Percentiles rank a stretch among this genome's conserved stretches.
Evolutionary conservation across 1,284 basidiomycete genomes (phyloP).

Genomic region (Tilletia caries): DNA sequence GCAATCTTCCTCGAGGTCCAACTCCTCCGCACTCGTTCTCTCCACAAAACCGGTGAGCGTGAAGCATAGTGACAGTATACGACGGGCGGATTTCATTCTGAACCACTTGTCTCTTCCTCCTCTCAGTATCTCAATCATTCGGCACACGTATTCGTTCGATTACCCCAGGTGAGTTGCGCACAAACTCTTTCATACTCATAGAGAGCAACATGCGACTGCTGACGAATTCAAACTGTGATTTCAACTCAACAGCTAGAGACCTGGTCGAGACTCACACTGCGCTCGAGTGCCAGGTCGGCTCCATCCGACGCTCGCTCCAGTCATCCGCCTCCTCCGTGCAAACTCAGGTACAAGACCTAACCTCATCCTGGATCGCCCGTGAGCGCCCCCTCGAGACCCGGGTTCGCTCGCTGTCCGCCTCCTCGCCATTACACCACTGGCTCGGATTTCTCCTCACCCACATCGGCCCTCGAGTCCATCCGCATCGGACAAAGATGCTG

Average conservation of each 20-base stretch:
- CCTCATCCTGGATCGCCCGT: slow-evolving; percentile 39
- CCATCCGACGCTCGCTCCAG: slow-evolving; percentile 31
- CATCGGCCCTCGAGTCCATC: too few species aligned
- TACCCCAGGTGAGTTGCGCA: too few species aligned
- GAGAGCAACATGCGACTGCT: too few species aligned
- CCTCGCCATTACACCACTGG: too few species aligned
- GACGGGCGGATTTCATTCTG: too few species aligned
- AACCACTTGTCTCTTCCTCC: slow-evolving; percentile 12
- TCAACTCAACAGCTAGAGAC: too few species aligned
- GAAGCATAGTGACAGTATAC: too few species aligned
- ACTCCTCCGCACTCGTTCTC: neutral
- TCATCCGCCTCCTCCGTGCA: slow-evolving; percentile 25
- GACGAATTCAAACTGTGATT: too few species aligned
- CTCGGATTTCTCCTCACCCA: too few species aligned
- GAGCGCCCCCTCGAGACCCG: slow-evolving; percentile 45
- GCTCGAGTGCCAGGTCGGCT: slow-evolving; percentile 41
- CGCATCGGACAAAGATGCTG: too few species aligned
- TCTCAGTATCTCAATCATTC: slow-evolving; percentile 37
- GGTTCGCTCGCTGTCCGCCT: slow-evolving; percentile 61
- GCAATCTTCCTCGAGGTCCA: too few species aligned
- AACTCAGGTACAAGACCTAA: slow-evolving; percentile 23
- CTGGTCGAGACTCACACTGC: slow-evolving; percentile 39
- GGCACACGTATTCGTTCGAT: slow-evolving; percentile 27
- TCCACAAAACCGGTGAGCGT: slow-evolving; percentile 7
- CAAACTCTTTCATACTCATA: too few species aligned